A percentile compares a stretch with the other conserved stretches of the same genome.
Evolutionary conservation across 768 basidiomycete species (phyloP).

Genomic region (Mycena crocata): DNA sequence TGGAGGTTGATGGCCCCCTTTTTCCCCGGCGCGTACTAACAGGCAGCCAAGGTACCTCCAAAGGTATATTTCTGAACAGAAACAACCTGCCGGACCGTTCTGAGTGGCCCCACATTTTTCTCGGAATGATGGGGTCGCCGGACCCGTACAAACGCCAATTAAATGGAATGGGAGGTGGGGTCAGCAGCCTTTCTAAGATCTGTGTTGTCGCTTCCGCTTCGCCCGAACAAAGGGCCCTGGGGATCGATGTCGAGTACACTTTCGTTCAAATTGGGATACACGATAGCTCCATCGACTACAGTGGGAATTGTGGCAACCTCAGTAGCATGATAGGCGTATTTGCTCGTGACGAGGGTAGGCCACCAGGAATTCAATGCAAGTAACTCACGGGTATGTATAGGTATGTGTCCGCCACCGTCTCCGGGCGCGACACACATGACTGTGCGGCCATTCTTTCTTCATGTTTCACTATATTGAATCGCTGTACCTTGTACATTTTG

Average conservation of each 20-base stretch:
- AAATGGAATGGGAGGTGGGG: constrained; percentile 86
- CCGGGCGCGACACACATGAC: constrained; percentile 47
- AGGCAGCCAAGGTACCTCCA: too few species aligned
- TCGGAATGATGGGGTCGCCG: constrained; percentile 86
- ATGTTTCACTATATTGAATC: too few species aligned
- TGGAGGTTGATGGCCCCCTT: too few species aligned
- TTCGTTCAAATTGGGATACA: constrained; percentile 75
- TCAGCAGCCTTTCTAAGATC: constrained; percentile 81
- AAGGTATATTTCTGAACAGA: constrained; percentile 76
- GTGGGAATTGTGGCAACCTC: constrained; percentile 81
- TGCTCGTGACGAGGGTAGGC: constrained; percentile 77
- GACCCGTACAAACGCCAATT: constrained; percentile 79
- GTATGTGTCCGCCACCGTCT: constrained; percentile 50
- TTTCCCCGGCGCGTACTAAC: too few species aligned
- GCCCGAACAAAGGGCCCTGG: constrained; percentile 50
- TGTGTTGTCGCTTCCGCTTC: constrained; percentile 70
- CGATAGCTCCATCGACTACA: constrained; percentile 70
- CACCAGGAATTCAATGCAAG: too few species aligned
- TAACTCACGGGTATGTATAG: too few species aligned
- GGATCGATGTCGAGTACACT: constrained; percentile 76
- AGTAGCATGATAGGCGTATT: constrained; percentile 80
- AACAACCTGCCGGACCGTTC: constrained; percentile 63
- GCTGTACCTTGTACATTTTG: too few species aligned
- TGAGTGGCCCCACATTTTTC: constrained; percentile 72
- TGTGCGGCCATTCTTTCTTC: too few species aligned